phyloP scores from a whole-genome alignment of 2,329 filamentous ascomycete species.

The Colletotrichum noveboracense region DNA sequence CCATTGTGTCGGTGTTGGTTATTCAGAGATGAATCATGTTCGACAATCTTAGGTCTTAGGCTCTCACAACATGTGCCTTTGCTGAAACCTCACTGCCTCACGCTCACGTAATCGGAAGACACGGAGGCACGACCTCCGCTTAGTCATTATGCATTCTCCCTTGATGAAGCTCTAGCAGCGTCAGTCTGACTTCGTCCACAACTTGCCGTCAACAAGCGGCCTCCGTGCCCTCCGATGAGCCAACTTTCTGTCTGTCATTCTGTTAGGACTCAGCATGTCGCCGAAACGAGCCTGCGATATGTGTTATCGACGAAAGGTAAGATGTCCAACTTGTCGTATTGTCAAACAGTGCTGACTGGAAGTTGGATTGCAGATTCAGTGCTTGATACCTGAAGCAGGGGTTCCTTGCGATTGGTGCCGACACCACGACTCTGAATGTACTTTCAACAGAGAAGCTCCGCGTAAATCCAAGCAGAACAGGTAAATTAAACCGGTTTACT shows the following conservation, averaged over 20 bases:
- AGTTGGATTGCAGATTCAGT: background rate
- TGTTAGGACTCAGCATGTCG: background rate
- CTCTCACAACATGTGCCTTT: background rate
- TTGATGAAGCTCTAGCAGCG: background rate
- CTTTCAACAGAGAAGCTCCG: background rate
- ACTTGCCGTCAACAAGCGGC: background rate
- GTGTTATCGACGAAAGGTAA: slow-evolving; percentile 3
- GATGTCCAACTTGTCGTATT: background rate
- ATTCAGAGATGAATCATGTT: background rate
- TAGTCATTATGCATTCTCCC: background rate
- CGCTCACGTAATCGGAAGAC: background rate
- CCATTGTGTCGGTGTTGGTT: background rate
- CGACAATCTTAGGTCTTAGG: background rate
- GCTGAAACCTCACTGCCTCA: background rate
- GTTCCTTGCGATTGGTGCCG: slow-evolving; percentile 7
- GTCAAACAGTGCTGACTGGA: background rate
- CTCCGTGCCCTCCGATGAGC: background rate
- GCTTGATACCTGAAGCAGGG: background rate
- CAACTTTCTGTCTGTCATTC: background rate
- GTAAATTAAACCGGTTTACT: background rate
- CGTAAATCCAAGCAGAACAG: background rate
- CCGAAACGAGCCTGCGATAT: slow-evolving; percentile 6
- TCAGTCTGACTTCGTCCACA: background rate
- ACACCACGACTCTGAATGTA: background rate
- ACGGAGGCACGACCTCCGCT: background rate